Evolutionary conservation across 306 rosid genomes (phyloP).

Genomic region (Geum urbanum): DNA sequence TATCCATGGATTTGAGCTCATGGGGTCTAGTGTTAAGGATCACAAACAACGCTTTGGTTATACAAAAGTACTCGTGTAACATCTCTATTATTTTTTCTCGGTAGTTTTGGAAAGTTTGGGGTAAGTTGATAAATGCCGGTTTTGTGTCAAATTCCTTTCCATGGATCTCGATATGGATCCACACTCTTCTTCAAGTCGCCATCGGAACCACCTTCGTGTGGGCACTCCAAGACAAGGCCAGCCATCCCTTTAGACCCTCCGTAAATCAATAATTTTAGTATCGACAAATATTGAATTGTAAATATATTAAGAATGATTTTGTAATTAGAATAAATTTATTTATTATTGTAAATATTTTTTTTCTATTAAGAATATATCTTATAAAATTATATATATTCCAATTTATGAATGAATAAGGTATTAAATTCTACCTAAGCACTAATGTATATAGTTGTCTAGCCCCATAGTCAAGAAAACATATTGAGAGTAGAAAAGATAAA

Average conservation of each 20-base stretch:
- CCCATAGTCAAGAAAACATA: constrained; percentile 47
- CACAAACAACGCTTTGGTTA: not conserved
- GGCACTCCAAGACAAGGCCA: constrained; percentile 55
- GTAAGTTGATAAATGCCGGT: constrained; percentile 1
- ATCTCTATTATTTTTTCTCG: not conserved
- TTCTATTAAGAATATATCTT: no score
- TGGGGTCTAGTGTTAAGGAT: not conserved
- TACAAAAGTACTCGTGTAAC: not conserved
- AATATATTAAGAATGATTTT: no score
- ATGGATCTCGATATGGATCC: constrained; percentile 54
- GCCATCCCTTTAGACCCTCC: constrained; percentile 10
- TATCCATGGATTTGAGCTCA: no score
- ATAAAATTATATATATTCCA: no score
- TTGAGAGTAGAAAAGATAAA: constrained; percentile 31
- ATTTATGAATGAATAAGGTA: no score
- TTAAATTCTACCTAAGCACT: no score
- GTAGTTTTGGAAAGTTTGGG: not conserved
- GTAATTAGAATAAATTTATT: no score
- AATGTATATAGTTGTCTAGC: no score
- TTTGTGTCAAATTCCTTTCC: constrained; percentile 67
- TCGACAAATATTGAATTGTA: no score
- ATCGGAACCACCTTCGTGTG: constrained; percentile 48
- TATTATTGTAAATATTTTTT: no score
- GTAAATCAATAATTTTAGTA: no score
- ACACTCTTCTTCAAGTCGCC: constrained; percentile 49